Evolutionary conservation across 1,139 yeast genomes (phyloP), one percentile per base, ranked within the genome.

Genomic region (Suhomyces bribrorum): DNA sequence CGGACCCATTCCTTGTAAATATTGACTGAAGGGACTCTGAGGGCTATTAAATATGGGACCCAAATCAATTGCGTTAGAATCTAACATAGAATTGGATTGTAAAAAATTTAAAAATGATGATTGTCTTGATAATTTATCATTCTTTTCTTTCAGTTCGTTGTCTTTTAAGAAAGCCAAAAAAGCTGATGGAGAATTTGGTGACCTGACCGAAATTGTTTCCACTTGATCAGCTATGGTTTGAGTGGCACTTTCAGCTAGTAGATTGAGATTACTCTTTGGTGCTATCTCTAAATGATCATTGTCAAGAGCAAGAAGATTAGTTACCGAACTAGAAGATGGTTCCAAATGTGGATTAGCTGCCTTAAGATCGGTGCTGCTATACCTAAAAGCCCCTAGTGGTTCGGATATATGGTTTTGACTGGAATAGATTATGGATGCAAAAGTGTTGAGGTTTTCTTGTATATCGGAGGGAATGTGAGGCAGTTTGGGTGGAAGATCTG

Each of bases 101-200:
- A 14, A 31, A 18, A 26, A 15, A 5, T 18, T 27, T 23, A 35
- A 26, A n/a, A 15, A 22, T 16, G 26, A 14, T 8, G 25, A 29
- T 4, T 28, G 17, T 4, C 18, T 16, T 8, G 12, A 17, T 4
- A 26, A 7, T 7, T 20, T 25, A 22, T 20, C 23, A 20, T 5
- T 20, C 8, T 4, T 4, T 26, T 37, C 12, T 57, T 64, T n/a
- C n/a, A n/a, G n/a, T n/a, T n/a, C n/a, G n/a, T 20, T 37, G n/a
- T 57, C 64, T 24, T 50, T 52, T 16, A 59, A 39, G 23, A 57
- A 51, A 33, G 45, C 47, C 25, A 58, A 35, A 27, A 57, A 57
- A 7, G 50, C 46, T 0, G 54, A 39, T 5, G 62, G 61, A 0
- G 60, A 51, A 1, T 25, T 3, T 5, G 37, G 34, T 2, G 43